phyloP scores from a whole-genome alignment of 768 basidiomycete species.

The Russula brevipes region DNA sequence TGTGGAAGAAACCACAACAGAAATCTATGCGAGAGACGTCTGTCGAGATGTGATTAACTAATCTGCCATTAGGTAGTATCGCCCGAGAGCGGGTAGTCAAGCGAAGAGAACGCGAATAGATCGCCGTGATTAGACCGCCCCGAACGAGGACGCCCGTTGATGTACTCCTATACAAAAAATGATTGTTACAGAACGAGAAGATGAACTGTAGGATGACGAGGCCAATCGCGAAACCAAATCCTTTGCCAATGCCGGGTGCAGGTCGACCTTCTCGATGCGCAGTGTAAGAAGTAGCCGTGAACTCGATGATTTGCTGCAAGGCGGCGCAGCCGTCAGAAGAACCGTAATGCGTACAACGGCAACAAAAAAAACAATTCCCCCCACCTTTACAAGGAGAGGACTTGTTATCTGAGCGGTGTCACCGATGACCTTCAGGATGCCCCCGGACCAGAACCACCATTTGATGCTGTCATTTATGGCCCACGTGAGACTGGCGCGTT shows the following conservation, averaged over 20 bases:
- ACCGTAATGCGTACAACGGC: neutral
- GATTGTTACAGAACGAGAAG: constrained; percentile 63
- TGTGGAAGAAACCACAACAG: constrained; percentile 72
- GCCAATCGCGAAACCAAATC: constrained; percentile 70
- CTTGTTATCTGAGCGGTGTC: constrained; percentile 70
- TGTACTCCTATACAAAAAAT: constrained; percentile 76
- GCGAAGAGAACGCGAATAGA: constrained; percentile 72
- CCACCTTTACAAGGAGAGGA: constrained; percentile 75
- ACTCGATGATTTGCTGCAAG: constrained; percentile 60
- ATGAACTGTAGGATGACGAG: constrained; percentile 66
- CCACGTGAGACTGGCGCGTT: constrained; percentile 54
- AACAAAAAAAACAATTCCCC: constrained; percentile 8
- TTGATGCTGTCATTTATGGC: constrained; percentile 75
- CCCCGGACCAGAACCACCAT: constrained; percentile 75
- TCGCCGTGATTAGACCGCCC: constrained; percentile 80
- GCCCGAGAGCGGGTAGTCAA: constrained; percentile 77
- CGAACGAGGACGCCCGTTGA: constrained; percentile 76
- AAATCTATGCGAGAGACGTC: constrained; percentile 92
- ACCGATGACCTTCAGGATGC: constrained; percentile 51
- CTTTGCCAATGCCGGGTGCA: constrained; percentile 45
- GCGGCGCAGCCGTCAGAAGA: neutral
- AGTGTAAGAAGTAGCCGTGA: constrained; percentile 56
- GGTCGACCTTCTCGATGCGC: constrained; percentile 28
- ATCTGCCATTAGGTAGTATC: constrained; percentile 77
- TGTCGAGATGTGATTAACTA: constrained; percentile 91